phyloP scores from a whole-genome alignment of 371 early-diverging fungal species.

The Zopfochytrium polystomum region DNA sequence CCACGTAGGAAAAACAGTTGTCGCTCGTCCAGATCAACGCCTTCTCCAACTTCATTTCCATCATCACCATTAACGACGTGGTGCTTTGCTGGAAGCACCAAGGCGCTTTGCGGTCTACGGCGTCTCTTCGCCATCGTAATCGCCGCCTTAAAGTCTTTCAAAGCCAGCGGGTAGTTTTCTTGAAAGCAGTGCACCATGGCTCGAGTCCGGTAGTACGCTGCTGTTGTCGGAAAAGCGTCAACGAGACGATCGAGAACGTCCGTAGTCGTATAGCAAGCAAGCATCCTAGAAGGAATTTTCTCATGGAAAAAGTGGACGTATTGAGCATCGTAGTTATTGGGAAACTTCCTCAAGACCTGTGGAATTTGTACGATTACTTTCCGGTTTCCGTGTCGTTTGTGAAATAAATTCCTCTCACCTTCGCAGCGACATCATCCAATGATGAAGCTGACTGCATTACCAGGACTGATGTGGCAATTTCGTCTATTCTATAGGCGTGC shows the following conservation, averaged over 20 bases:
- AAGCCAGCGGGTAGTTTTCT: constrained; percentile 26
- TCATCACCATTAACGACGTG: constrained; percentile 3
- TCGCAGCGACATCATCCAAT: constrained; percentile 31
- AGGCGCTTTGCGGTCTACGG: too few relatives aligned
- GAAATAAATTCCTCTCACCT: too few relatives aligned
- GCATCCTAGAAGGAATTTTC: constrained; percentile 36
- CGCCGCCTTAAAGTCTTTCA: constrained; percentile 31
- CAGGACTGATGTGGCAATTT: constrained; percentile 30
- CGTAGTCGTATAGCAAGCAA: constrained; percentile 30
- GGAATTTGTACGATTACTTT: too few relatives aligned
- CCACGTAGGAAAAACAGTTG: constrained; percentile 31
- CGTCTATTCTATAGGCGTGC: constrained; percentile 31
- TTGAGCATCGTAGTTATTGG: constrained; percentile 24
- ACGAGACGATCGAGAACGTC: constrained; percentile 24
- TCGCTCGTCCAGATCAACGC: constrained; percentile 23
- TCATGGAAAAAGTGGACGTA: constrained; percentile 39
- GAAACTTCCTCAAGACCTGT: constrained; percentile 25
- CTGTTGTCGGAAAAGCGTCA: constrained; percentile 14
- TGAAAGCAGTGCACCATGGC: constrained; percentile 35
- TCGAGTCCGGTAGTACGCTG: constrained; percentile 33
- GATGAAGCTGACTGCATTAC: constrained; percentile 34
- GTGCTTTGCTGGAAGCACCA: too few relatives aligned
- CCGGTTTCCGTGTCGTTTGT: too few relatives aligned
- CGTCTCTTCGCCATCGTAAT: constrained; percentile 21
- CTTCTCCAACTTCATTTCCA: constrained; percentile 13